Conservation (phyloP, 176 grass and related monocot genomes). For the bread wheat (Triticum aestivum) region DNA sequence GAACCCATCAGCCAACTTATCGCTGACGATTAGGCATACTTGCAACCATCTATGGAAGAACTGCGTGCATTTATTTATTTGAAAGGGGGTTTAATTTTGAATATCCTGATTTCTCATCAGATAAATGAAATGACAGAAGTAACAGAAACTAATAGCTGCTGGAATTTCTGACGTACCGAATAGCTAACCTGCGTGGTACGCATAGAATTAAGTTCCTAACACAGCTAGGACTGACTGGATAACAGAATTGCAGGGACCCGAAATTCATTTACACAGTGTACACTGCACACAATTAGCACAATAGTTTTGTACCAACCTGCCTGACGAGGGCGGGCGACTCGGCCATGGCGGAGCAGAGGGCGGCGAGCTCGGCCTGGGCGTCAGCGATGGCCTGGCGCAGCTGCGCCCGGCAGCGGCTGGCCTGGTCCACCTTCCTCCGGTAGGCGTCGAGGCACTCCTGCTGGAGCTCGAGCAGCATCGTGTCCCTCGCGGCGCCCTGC, state of each 20-base stretch:
- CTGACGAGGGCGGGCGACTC: slow-evolving; percentile 48
- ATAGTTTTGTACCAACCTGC: slow-evolving; percentile 34
- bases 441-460: slow-evolving; percentile 61
- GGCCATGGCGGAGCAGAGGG: slow-evolving; percentile 61
- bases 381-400: slow-evolving; percentile 66
- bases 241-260: neutral
- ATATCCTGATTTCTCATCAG: neutral
- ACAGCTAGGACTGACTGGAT: neutral
- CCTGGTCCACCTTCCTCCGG: slow-evolving; percentile 67
- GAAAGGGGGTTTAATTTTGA: neutral
- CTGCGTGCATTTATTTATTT: neutral
- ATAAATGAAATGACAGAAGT: neutral
- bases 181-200: too few species aligned
- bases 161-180: too few species aligned
- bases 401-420: slow-evolving; percentile 61
- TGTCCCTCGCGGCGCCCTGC: slow-evolving; percentile 47
- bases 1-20: neutral
- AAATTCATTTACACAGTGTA: neutral
- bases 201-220: neutral
- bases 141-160: too few species aligned
- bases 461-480: slow-evolving; percentile 60
- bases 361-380: slow-evolving; percentile 56
- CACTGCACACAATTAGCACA: neutral
- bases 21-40: neutral
- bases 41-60: too few species aligned